Evolutionary conservation across 2,329 filamentous ascomycete species (phyloP), one percentile per base, ranked within the genome.

Genomic region (Sporothrix protearum): DNA sequence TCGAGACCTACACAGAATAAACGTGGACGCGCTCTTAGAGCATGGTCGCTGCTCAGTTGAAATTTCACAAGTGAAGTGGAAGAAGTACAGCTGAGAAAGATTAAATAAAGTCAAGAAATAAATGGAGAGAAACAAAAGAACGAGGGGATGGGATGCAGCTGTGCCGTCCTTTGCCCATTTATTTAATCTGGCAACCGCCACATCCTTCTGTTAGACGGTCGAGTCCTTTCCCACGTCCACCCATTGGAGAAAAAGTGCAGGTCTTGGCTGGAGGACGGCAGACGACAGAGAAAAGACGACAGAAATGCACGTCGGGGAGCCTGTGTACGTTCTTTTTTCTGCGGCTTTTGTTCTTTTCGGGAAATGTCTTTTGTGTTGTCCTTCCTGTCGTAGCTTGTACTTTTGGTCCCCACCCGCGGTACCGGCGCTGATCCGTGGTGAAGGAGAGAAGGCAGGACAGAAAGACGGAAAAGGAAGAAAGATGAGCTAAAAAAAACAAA

Each of bases 341-440:
- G 2, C 55, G 55, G 55, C n/a, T 28, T 61, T 45, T 42, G 36
- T 22, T 22, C 14, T 16, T 47, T 45, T 64, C 22, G 19, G 53
- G 53, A 33, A 19, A 10, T 25, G 57, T 63, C 33, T 61, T 39
- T 57, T 7, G 14, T 28, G 53, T 30, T 59, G 55, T 39, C n/a
- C 8, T 36, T 61, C 3, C 19, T 39, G 33, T n/a, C 30, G 10
- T 55, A 33, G 1, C 3, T 22, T 28, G 19, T 53, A 1, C 22
- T 53, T 53, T 25, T 53, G 8, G 42, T 49, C 25, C 12, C 49
- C 49, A 36, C 39, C 68, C 66, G 49, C 53, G 68, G 55, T 25
- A 69, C 53, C 53, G 53, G 36, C 25, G 68, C 68, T 53, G 68
- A 69, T 51, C 53, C 36, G 39, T 49, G 53, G 28, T n/a, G n/a